Evolutionary conservation across 352 stramenopile species (phyloP), one percentile per base, ranked within the genome.

Genomic region (Plasmopara halstedii): DNA sequence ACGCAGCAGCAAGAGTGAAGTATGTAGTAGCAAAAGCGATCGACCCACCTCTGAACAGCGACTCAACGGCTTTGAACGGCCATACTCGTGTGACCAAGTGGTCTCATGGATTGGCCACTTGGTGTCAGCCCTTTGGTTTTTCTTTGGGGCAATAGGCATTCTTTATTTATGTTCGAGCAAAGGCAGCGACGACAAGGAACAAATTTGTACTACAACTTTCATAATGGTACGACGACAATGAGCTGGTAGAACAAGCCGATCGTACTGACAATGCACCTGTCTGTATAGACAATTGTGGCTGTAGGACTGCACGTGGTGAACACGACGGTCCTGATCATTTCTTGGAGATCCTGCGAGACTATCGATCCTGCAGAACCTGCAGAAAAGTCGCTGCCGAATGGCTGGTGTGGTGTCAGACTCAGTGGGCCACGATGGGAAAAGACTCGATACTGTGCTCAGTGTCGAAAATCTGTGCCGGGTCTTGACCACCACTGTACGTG

Each of bases 401-500:
- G 71, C 17, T 93, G 82, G 82, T 62, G 85, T n/a, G 70, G 79
- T 9, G 56, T 87, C 50, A 70, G 75, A 48, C 62, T 93, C 2
- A 49, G n/a, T 11, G 82, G 82, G 0, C 53, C 73, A 6, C 61
- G 82, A 21, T 93, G 82, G 82, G 79, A 88, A 23, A 93, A 85
- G 50, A 69, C 74, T 4, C 72, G 79, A 9, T 91, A 91, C 47
- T 94, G 82, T 18, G 73, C 79, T 3, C 43, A 91, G 11, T 94
- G 82, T 47, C 68, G 71, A 34, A 94, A 94, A 56, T 56, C 69
- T 0, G 69, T 91, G 10, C 82, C 82, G 1, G 82, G 82, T 3
- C 57, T 94, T 6, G 82, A 94, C 32, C 82, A 94, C 59, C 82
- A 94, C 48, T 94, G 82, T 67, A 94, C 82, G 9, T 94, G 82